Conservation (phyloP, 768 basidiomycete genomes). For the Lepiota brunneoincarnata region DNA sequence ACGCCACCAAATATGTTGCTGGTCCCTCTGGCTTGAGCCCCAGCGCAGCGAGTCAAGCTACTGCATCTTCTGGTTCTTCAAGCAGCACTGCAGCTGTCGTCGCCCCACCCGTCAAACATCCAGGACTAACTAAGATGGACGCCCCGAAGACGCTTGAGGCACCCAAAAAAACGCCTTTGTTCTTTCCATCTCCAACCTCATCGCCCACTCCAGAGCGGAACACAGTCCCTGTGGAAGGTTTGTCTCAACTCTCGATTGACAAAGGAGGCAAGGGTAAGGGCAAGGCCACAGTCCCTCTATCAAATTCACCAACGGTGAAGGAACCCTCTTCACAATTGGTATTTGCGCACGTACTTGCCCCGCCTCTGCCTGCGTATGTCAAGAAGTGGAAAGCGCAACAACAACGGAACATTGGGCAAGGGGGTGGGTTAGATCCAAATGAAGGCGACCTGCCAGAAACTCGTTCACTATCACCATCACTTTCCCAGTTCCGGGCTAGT, state of each 20-base stretch:
- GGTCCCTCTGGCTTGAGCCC: too few species aligned
- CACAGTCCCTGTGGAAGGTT: background rate
- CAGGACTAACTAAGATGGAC: too few species aligned
- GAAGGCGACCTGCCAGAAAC: background rate
- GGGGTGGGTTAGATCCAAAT: background rate
- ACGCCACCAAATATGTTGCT: background rate
- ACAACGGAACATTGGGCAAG: background rate
- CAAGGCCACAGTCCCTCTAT: background rate
- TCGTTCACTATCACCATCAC: constrained; percentile 4
- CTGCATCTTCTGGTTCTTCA: background rate
- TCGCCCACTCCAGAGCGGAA: constrained; percentile 21
- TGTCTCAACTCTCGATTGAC: background rate
- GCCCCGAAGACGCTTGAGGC: background rate
- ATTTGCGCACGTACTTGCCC: constrained; percentile 4
- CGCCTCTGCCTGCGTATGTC: constrained; percentile 5
- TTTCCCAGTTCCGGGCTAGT: background rate
- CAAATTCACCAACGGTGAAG: background rate
- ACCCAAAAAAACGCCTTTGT: constrained; percentile 35
- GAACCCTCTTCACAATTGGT: background rate
- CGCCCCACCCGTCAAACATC: background rate
- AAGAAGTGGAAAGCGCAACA: constrained; percentile 2
- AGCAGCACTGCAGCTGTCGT: background rate
- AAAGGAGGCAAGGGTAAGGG: background rate
- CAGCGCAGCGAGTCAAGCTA: background rate
- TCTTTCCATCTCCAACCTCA: constrained; percentile 44